Conservation (phyloP, 768 basidiomycete genomes). For the Pholiota conissans region DNA sequence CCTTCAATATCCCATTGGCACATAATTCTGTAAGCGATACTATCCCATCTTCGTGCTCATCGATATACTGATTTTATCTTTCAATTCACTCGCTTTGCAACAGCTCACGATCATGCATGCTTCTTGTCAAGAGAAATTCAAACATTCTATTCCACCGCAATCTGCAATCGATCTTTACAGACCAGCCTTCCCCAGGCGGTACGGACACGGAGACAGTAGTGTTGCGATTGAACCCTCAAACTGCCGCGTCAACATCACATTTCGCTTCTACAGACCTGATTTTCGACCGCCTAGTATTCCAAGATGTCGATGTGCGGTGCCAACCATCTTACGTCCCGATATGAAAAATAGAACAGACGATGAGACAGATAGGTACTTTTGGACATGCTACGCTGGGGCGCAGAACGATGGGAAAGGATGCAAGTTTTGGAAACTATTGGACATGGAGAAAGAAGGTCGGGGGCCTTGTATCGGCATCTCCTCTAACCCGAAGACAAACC, state of each 20-base stretch:
- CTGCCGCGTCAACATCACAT: constrained; percentile 82
- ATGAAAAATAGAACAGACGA: constrained; percentile 72
- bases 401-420: constrained; percentile 87
- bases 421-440: constrained; percentile 71
- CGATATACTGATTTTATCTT: neutral
- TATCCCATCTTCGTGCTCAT: neutral
- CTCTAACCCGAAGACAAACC: neutral
- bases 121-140: constrained; percentile 79
- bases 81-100: constrained; percentile 1
- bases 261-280: constrained; percentile 85
- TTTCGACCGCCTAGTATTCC: constrained; percentile 67
- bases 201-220: constrained; percentile 9
- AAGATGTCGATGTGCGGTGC: constrained; percentile 70
- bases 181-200: constrained; percentile 47
- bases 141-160: constrained; percentile 78
- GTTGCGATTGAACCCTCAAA: constrained; percentile 49
- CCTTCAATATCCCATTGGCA: constrained; percentile 72
- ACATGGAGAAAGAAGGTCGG: constrained; percentile 66
- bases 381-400: constrained; percentile 77
- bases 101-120: constrained; percentile 89
- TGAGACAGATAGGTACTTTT: constrained; percentile 68
- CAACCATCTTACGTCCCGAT: constrained; percentile 70
- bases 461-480: constrained; percentile 39
- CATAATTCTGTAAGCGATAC: constrained; percentile 70
- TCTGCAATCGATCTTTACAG: constrained; percentile 68